Evolutionary conservation across 306 rosid species (phyloP), one percentile per base, ranked within the genome.

Genomic region (Malus fusca): DNA sequence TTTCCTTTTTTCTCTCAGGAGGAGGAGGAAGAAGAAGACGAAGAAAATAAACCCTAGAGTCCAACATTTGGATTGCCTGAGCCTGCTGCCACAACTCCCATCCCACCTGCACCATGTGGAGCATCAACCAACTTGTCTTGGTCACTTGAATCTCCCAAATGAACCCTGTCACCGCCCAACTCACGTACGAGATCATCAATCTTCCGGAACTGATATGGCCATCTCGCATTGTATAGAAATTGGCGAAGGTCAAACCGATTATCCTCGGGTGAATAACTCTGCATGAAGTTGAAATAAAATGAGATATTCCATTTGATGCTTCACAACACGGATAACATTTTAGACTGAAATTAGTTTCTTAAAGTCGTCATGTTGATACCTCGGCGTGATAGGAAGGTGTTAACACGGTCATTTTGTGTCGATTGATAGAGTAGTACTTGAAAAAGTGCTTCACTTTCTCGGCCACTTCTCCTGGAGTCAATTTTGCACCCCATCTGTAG

Each of bases 251-350:
- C 97, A 64, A 88, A 92, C 82, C 97, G 81, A 71, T 95, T 95
- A 74, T 95, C 98, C 73, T 95, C 97, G 0, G 98, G 97, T 11
- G 97, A 95, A 84, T 95, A 95, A 83, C 98, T 95, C 98, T 95
- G 88, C 85, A 77, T 11, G 15, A 64, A 28, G 28, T 46, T 30
- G 3, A 13, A 21, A 22, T 26, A 55, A 42, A 51, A 48, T 30
- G 71, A 63, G 55, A 44, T 31, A 11, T 30, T 30, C 55, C 21
- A 15, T 51, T 51, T 15, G 44, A 71, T n/a, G 19, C 17, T 15
- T 48, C 52, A 60, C 2, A 18, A 18, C 25, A 35, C 9, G 21
- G 8, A 17, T 18, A 11, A 43, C 44, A 31, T 22, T 23, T 43
- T 40, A 70, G 11, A 10, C 15, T 30, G 71, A 70, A 61, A 58